Evolutionary conservation across 805 yeast genomes (phyloP), one percentile per base, ranked within the genome.

Genomic region (Candida quercuum): DNA sequence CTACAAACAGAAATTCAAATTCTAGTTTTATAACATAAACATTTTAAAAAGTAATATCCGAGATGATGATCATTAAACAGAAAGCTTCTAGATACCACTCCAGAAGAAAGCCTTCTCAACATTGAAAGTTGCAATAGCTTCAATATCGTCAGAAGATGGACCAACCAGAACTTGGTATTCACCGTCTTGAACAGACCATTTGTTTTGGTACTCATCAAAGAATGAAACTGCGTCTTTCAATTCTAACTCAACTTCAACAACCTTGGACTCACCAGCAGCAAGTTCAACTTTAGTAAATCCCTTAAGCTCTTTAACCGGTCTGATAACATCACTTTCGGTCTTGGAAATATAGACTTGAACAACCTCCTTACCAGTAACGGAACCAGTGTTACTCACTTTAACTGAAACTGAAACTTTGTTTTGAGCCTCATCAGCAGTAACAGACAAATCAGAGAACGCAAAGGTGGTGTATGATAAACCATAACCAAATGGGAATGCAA

Each of bases 401-500:
- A 72, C 70, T 4, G 60, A 40, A 5, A 63, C 67, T 2, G 28
- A 16, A 17, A 56, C 27, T 15, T 38, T 30, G 19, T 45, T 56
- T 12, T 46, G 40, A 19, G 57, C 56, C 12, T 54, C 63, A 21
- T 50, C 56, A 24, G 46, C 47, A 7, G 41, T 33, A 7, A 66
- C 67, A 12, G 41, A 37, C 51, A 74, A 60, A 38, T 67, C 60
- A 5, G 55, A 30, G 38, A 71, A 51, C 20, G 57, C 57, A 47
- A 77, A 79, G 0, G 62, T 45, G 12, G 83, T 71, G 59, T 78
- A 79, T 1, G 85, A 78, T 41, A 78, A 66, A 30, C 85, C 85
- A 48, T 56, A 64, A 3, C 86, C 85, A 54, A 79, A 80, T 25
- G 84, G 78, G 63, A 69, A 78, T 34, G 69, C 60, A 3, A 72